Evolutionary conservation across 2,329 filamentous ascomycete species (phyloP).

Genomic region (Cladosporium sp.): DNA sequence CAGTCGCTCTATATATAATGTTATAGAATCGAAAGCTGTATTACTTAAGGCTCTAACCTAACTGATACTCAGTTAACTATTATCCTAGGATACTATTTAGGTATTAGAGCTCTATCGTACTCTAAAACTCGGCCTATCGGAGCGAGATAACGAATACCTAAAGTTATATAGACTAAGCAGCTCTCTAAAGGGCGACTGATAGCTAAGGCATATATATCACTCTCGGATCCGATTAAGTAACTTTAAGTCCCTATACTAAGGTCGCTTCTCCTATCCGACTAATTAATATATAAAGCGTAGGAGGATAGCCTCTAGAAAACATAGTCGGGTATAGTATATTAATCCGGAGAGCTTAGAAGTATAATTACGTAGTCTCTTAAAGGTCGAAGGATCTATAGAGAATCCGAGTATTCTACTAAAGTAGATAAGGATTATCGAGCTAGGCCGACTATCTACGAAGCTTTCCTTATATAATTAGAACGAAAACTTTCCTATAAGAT

Average conservation of each 20-base stretch:
- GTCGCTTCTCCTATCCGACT: background rate
- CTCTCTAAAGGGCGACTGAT: background rate
- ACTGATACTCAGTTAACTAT: conserved; percentile 3
- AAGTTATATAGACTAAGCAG: background rate
- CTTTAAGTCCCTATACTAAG: background rate
- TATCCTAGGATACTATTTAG: background rate
- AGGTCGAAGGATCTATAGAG: background rate
- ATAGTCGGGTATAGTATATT: background rate
- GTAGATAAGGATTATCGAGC: conserved; percentile 10
- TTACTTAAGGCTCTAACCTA: conserved; percentile 1
- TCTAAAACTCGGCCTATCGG: background rate
- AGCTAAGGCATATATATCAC: background rate
- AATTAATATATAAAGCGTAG: background rate
- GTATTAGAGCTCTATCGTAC: background rate
- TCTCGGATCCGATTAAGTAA: background rate
- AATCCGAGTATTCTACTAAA: conserved; percentile 4
- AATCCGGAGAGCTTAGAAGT: background rate
- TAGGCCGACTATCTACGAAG: conserved; percentile 7
- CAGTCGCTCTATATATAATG: background rate
- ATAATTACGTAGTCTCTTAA: background rate
- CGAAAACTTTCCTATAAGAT: conserved; percentile 10
- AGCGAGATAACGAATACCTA: background rate
- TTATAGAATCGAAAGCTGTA: background rate
- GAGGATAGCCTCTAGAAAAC: background rate
- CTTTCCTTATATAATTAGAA: conserved; percentile 1